phyloP scores from a whole-genome alignment of 805 yeast genomes.

The Metschnikowia lachancei region DNA sequence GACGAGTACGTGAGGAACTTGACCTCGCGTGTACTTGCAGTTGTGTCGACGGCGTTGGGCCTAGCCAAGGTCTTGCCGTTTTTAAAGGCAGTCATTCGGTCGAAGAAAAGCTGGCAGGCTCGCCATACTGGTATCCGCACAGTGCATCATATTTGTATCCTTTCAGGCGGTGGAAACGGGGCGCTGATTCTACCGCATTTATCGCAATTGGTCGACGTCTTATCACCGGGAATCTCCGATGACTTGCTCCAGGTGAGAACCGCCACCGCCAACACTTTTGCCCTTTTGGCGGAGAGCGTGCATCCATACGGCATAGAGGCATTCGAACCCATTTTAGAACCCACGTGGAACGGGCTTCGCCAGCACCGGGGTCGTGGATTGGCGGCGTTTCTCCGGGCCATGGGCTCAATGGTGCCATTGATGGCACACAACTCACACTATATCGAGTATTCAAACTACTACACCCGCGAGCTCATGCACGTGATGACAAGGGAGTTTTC shows the following conservation, averaged over 20 bases:
- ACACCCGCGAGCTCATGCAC: constrained; percentile 69
- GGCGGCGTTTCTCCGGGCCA: constrained; percentile 71
- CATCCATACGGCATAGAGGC: constrained; percentile 89
- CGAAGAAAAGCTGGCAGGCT: constrained; percentile 76
- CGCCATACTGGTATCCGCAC: constrained; percentile 79
- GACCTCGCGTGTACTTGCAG: constrained; percentile 78
- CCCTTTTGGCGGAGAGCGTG: constrained; percentile 76
- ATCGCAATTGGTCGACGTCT: constrained; percentile 59
- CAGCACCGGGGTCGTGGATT: constrained; percentile 74
- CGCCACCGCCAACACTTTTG: constrained; percentile 66
- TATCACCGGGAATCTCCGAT: constrained; percentile 59
- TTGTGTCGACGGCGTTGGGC: constrained; percentile 79
- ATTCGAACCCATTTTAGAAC: constrained; percentile 70
- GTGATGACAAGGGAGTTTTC: constrained; percentile 68
- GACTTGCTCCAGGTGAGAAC: constrained; percentile 66
- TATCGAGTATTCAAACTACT: constrained; percentile 73
- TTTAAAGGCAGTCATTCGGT: constrained; percentile 70
- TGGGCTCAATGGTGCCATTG: constrained; percentile 78
- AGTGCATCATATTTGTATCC: constrained; percentile 69
- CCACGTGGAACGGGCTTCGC: constrained; percentile 76
- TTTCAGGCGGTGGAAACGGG: constrained; percentile 57
- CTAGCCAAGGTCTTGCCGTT: constrained; percentile 72
- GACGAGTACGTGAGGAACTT: constrained; percentile 79
- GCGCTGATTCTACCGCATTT: constrained; percentile 64
- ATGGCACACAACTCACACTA: constrained; percentile 57